These are phyloP conservation scores for Francoa sonchifolia DNA, from an alignment of 441 rosid species.

Conservation along the genomic window DNA sequence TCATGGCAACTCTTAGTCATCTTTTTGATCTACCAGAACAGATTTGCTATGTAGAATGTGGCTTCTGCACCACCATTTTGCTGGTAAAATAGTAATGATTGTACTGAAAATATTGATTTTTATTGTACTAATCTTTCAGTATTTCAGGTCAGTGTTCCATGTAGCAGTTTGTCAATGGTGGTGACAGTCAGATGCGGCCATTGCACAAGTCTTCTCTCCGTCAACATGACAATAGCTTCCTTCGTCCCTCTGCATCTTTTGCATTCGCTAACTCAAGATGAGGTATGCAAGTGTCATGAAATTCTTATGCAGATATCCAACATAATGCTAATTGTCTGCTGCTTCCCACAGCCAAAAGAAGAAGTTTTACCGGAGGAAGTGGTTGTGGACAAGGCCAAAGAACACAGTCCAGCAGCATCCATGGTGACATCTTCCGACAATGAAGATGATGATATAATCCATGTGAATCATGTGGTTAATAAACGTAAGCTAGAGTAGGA, in stretches of 20 bases:
- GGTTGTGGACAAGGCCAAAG: conserved; percentile 20
- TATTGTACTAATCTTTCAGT: background rate
- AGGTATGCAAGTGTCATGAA: conserved; percentile 9
- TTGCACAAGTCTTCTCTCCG: conserved; percentile 84
- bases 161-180: conserved; percentile 67
- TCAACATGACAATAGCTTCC: conserved; percentile 80
- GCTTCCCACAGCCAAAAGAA: conserved; percentile 27
- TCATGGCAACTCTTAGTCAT: conserved; percentile 46
- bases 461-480: conserved; percentile 50
- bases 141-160: conserved; percentile 78
- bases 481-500: conserved; percentile 43
- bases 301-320: background rate
- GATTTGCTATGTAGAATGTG: conserved; percentile 90
- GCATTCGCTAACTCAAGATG: conserved; percentile 45
- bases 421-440: conserved; percentile 44
- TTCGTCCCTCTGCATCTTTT: conserved; percentile 74
- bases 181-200: conserved; percentile 95
- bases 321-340: background rate
- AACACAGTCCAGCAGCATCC: conserved; percentile 35
- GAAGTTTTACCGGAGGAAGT: conserved; percentile 24
- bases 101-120: background rate
- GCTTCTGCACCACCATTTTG: conserved; percentile 80
- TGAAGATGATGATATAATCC: conserved; percentile 47
- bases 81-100: conserved; percentile 48
- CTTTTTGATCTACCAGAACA: conserved; percentile 75